A percentile compares a stretch with the other conserved stretches of the same genome.
Evolutionary conservation across 2,329 filamentous ascomycete species (phyloP).

Genomic region (Ramularia endophylla): DNA sequence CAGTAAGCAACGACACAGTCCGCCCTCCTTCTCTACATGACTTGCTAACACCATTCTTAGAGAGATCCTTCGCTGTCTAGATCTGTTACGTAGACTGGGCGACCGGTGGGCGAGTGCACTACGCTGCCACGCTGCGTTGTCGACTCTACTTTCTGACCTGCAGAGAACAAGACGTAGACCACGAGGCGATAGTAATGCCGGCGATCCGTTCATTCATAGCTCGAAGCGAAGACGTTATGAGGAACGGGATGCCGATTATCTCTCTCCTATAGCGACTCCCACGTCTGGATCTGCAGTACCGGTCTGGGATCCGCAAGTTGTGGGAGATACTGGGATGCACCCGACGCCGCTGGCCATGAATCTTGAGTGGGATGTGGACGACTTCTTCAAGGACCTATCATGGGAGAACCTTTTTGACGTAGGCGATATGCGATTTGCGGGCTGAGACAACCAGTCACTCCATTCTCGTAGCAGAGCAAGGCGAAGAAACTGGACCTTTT

Average conservation of each 20-base stretch:
- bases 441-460: too few relatives aligned
- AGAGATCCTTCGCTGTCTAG: constrained; percentile 18
- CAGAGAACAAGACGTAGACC: constrained; percentile 10
- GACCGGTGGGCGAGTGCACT: constrained; percentile 16
- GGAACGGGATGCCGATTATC: constrained; percentile 4
- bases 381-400: constrained; percentile 18
- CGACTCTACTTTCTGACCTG: constrained; percentile 15
- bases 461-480: too few relatives aligned
- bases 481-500: too few relatives aligned
- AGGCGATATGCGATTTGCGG: constrained; percentile 5
- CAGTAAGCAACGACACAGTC: constrained; percentile 7
- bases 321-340: not conserved
- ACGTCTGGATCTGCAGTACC: not conserved
- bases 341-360: not conserved
- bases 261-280: constrained; percentile 8
- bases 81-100: constrained; percentile 16
- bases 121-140: constrained; percentile 17
- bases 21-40: not conserved
- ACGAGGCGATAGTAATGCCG: too few relatives aligned
- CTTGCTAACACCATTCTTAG: constrained; percentile 3
- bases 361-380: constrained; percentile 16
- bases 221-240: not conserved
- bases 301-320: too few relatives aligned
- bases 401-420: constrained; percentile 22
- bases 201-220: too few relatives aligned